Percentiles rank a stretch among this genome's conserved stretches.
These are phyloP conservation scores for Apophysomyces sp. DNA, from an alignment of 371 early-diverging fungal species.

Conservation along the genomic window DNA sequence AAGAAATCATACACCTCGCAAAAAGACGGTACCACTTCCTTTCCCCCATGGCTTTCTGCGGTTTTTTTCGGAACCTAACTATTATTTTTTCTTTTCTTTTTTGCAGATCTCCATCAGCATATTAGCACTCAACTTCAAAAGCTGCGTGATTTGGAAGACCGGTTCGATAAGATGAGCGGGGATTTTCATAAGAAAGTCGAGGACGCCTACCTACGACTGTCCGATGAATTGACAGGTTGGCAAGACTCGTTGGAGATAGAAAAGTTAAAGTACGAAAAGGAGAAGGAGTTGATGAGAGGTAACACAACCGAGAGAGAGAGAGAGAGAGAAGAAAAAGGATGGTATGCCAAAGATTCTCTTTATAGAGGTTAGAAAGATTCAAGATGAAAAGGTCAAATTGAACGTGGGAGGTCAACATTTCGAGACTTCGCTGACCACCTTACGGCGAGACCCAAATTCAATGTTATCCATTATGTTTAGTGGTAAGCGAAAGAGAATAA, in stretches of 20 bases:
- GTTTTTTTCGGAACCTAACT: not conserved
- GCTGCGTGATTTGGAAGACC: slow-evolving; percentile 26
- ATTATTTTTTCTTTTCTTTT: not conserved
- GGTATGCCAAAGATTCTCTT: not conserved
- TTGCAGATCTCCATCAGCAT: slow-evolving; percentile 17
- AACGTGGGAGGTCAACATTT: slow-evolving; percentile 44
- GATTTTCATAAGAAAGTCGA: slow-evolving; percentile 28
- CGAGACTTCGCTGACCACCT: slow-evolving; percentile 36
- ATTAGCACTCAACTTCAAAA: slow-evolving; percentile 22
- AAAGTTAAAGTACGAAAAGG: slow-evolving; percentile 23
- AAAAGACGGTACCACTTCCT: slow-evolving; percentile 22
- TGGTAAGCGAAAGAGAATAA: slow-evolving; percentile 12
- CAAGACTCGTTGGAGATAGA: slow-evolving; percentile 16
- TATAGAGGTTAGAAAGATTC: slow-evolving; percentile 25
- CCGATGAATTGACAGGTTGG: slow-evolving; percentile 17
- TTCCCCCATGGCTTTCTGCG: no score
- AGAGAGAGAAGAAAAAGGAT: not conserved
- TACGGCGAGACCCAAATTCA: slow-evolving; percentile 38
- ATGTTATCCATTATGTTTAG: slow-evolving; percentile 37
- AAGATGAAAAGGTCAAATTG: slow-evolving; percentile 40
- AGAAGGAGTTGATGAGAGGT: slow-evolving; percentile 25
- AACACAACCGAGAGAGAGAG: not conserved
- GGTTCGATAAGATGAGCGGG: slow-evolving; percentile 20
- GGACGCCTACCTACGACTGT: slow-evolving; percentile 16
- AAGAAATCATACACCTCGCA: slow-evolving; percentile 19